Evolutionary conservation across 305 asterid genomes (phyloP).

Genomic region (Fraxinus sp.): DNA sequence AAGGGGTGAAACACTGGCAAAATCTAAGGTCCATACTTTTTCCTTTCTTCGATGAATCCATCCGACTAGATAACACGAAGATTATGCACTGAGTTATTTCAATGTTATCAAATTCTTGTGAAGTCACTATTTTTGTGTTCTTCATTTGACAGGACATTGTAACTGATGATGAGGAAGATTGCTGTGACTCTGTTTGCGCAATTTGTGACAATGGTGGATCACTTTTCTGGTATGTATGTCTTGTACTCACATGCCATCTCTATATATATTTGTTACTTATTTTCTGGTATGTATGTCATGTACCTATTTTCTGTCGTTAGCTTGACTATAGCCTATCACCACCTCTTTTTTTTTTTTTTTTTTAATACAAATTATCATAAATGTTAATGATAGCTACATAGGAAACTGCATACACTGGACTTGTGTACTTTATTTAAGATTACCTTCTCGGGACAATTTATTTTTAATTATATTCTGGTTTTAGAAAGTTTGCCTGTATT

Average conservation of each 20-base stretch:
- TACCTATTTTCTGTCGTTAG: not conserved
- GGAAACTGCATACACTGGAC: not conserved
- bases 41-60: constrained; percentile 6
- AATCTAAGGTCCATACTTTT: constrained; percentile 58
- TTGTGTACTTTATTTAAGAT: not conserved
- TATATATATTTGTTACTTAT: not conserved
- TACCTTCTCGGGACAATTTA: not conserved
- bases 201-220: constrained; percentile 83
- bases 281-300: not conserved
- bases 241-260: constrained; percentile 1
- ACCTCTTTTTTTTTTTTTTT: not conserved
- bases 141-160: not conserved
- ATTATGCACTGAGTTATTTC: not conserved
- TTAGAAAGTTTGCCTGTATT: not conserved
- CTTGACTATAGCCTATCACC: not conserved
- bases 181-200: constrained; percentile 67
- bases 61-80: constrained; percentile 4
- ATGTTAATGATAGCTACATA: not conserved
- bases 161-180: constrained; percentile 34
- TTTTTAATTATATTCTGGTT: not conserved
- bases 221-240: constrained; percentile 48
- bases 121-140: not conserved
- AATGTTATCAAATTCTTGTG: constrained; percentile 8
- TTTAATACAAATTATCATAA: not conserved
- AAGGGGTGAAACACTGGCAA: constrained; percentile 51